These are phyloP conservation scores for Leucosporidium yakuticum DNA, from an alignment of 768 basidiomycete species.

Conservation along the genomic window DNA sequence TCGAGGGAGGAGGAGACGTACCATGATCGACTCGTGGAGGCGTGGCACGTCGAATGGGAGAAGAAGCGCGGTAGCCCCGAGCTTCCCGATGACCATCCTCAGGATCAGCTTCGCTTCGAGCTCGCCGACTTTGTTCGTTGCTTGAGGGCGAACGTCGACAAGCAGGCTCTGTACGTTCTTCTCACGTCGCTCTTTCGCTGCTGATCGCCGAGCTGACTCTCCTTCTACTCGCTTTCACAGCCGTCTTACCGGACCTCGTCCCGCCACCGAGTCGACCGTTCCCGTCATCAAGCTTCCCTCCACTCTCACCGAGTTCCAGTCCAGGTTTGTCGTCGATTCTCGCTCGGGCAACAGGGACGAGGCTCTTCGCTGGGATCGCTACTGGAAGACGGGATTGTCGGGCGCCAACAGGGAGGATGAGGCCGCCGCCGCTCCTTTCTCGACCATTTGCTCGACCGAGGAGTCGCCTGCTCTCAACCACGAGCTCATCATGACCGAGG, in stretches of 20 bases:
- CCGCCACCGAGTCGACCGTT: conserved; percentile 56
- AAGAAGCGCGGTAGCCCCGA: conserved; percentile 57
- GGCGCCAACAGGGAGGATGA: conserved; percentile 69
- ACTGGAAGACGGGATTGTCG: conserved; percentile 59
- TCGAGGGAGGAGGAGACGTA: conserved; percentile 68
- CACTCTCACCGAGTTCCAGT: conserved; percentile 47
- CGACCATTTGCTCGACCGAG: not conserved
- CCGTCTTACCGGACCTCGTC: conserved; percentile 48
- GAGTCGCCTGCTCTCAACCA: not conserved
- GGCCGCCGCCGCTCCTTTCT: conserved; percentile 1
- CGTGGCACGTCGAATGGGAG: conserved; percentile 75
- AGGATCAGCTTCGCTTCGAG: conserved; percentile 67
- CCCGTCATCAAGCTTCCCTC: conserved; percentile 46
- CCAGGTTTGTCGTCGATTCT: not conserved
- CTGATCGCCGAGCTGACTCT: not conserved
- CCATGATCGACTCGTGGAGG: conserved; percentile 68
- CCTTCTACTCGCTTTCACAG: not conserved
- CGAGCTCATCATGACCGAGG: not conserved
- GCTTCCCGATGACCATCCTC: conserved; percentile 65
- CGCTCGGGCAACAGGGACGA: not conserved
- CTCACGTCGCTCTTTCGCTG: not conserved
- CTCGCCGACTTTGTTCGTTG: conserved; percentile 75
- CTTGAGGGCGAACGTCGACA: conserved; percentile 72
- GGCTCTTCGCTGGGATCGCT: conserved; percentile 3
- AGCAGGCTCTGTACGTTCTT: conserved; percentile 68